These are phyloP conservation scores for Pythium dissotocum DNA, from an alignment of 352 stramenopile genomes.

Conservation along the genomic window DNA sequence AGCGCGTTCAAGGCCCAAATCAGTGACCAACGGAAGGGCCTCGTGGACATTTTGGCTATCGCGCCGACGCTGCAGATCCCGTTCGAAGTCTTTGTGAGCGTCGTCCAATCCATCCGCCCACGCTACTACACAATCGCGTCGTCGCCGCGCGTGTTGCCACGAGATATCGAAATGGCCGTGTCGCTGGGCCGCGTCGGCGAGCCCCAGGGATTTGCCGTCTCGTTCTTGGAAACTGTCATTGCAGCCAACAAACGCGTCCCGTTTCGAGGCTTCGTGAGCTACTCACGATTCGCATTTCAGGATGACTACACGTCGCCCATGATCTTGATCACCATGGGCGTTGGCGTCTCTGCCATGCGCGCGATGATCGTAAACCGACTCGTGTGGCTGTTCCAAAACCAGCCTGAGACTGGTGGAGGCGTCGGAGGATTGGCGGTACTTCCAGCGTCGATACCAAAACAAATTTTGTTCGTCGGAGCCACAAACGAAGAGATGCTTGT, in stretches of 20 bases:
- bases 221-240: constrained; percentile 32
- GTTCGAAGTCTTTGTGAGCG: constrained; percentile 79
- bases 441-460: constrained; percentile 14
- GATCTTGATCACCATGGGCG: constrained; percentile 91
- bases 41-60: constrained; percentile 78
- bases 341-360: constrained; percentile 89
- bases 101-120: constrained; percentile 86
- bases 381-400: constrained; percentile 9
- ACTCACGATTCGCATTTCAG: constrained; percentile 91
- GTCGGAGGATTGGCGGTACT: neutral
- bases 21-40: constrained; percentile 57
- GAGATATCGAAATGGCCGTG: constrained; percentile 87
- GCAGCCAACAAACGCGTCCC: constrained; percentile 32
- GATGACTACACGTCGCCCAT: constrained; percentile 75
- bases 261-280: constrained; percentile 87
- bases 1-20: constrained; percentile 84
- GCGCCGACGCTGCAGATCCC: constrained; percentile 47
- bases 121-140: constrained; percentile 94
- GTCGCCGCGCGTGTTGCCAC: constrained; percentile 68
- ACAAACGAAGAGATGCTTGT: constrained; percentile 32
- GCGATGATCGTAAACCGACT: constrained; percentile 41
- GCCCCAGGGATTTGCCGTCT: constrained; percentile 29
- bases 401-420: neutral
- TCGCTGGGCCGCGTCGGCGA: constrained; percentile 67
- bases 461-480: constrained; percentile 39